Conservation (phyloP, 1,139 yeast genomes). For the Petasospora fabianii region DNA sequence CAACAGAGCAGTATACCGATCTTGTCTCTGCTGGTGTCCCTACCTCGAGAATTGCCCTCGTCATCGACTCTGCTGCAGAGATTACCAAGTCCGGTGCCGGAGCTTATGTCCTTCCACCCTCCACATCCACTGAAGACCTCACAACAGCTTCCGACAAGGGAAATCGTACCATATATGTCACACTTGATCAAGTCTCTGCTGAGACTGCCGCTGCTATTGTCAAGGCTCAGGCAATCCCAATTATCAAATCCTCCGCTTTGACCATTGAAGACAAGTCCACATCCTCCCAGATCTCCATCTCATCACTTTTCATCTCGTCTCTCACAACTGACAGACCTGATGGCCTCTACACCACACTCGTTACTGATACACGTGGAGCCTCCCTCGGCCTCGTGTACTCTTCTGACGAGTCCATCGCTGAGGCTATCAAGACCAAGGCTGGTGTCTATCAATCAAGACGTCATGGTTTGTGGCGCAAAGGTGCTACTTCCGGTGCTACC, state of each 20-base stretch:
- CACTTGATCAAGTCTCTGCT: conserved; percentile 15
- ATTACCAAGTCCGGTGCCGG: conserved; percentile 14
- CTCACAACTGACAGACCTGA: conserved; percentile 82
- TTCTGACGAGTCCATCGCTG: conserved; percentile 72
- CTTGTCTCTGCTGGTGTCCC: conserved; percentile 57
- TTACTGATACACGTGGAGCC: conserved; percentile 61
- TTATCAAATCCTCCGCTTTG: conserved; percentile 41
- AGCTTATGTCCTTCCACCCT: conserved; percentile 26
- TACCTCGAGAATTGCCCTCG: conserved; percentile 26
- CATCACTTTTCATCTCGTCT: conserved; percentile 50
- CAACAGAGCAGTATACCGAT: conserved; percentile 33
- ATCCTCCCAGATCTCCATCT: conserved; percentile 40
- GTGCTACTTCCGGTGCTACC: conserved; percentile 92
- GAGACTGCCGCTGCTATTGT: conserved; percentile 26
- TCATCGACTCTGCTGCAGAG: conserved; percentile 10
- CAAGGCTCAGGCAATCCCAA: conserved; percentile 45
- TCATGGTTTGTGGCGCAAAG: conserved; percentile 92
- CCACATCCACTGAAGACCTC: conserved; percentile 25
- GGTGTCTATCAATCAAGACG: conserved; percentile 96
- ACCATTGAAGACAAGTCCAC: conserved; percentile 33
- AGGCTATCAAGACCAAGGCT: conserved; percentile 73
- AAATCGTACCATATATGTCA: conserved; percentile 40
- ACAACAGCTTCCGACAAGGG: conserved; percentile 35
- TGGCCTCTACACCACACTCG: conserved; percentile 80
- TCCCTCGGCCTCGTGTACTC: conserved; percentile 92